Percentiles rank a stretch among this genome's conserved stretches.
Conservation (phyloP, 2,329 filamentous ascomycete genomes). For the Leptographium lundbergii region DNA sequence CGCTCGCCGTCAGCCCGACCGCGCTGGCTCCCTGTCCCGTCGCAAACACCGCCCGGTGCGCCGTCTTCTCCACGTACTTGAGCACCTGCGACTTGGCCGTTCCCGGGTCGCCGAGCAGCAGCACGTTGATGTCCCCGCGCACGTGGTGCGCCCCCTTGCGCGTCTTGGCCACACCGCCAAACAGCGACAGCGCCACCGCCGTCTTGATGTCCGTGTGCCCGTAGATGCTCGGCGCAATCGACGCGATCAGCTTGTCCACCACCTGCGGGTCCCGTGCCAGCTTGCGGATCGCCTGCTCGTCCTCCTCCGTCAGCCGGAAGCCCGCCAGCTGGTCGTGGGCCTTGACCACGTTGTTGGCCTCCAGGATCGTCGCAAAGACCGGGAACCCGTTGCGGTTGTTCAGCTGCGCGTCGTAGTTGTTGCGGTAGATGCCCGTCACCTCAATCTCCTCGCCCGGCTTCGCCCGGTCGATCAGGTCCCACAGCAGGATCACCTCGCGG, state of each 20-base stretch:
- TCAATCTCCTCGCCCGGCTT: conserved; percentile 98
- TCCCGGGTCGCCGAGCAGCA: conserved; percentile 91
- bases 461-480: conserved; percentile 91
- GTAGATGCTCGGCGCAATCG: conserved; percentile 94
- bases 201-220: conserved; percentile 97
- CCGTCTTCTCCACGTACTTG: conserved; percentile 96
- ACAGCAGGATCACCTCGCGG: conserved; percentile 87
- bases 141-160: conserved; percentile 83
- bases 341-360: conserved; percentile 96
- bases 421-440: conserved; percentile 90
- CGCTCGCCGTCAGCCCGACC: conserved; percentile 93
- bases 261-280: conserved; percentile 85
- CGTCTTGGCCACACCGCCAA: conserved; percentile 85
- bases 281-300: conserved; percentile 79
- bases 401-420: conserved; percentile 94
- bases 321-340: conserved; percentile 94
- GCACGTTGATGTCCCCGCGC: conserved; percentile 93
- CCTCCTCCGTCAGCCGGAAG: conserved; percentile 88
- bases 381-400: conserved; percentile 99
- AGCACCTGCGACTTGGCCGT: conserved; percentile 96
- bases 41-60: conserved; percentile 91
- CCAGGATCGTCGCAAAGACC: conserved; percentile 92
- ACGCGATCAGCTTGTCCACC: conserved; percentile 82
- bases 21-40: conserved; percentile 95
- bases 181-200: conserved; percentile 83